Percentiles rank a stretch among this genome's conserved stretches.
These are phyloP conservation scores for Rubia peregrina DNA, from an alignment of 305 asterid species.

Conservation along the genomic window DNA sequence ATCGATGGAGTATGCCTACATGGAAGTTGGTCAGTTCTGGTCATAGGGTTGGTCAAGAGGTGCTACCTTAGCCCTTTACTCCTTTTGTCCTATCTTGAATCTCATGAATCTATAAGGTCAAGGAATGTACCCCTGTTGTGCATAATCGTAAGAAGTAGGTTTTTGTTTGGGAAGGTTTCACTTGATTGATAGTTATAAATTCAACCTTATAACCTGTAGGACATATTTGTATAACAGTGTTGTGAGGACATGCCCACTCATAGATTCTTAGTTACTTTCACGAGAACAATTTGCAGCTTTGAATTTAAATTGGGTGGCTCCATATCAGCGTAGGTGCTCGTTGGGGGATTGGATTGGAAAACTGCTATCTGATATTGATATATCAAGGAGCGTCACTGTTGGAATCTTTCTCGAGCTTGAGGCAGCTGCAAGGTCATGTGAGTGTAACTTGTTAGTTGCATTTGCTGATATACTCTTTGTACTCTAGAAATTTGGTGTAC, in stretches of 20 bases:
- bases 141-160: neutral
- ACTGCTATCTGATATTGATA: slow-evolving; percentile 57
- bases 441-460: slow-evolving; percentile 28
- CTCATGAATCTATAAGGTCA: neutral
- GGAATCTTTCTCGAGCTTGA: slow-evolving; percentile 78
- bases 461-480: neutral
- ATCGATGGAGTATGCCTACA: neutral
- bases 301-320: slow-evolving; percentile 21
- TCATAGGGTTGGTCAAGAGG: neutral
- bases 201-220: neutral
- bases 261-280: neutral
- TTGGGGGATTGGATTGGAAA: slow-evolving; percentile 68
- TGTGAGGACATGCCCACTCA: neutral
- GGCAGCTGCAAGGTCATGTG: slow-evolving; percentile 69
- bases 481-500: neutral
- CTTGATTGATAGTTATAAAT: neutral
- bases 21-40: neutral
- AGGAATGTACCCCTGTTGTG: neutral
- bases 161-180: neutral
- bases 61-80: neutral
- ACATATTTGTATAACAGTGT: neutral
- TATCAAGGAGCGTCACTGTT: slow-evolving; percentile 56
- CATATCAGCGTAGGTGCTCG: slow-evolving; percentile 59
- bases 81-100: neutral
- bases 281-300: slow-evolving; percentile 1